A percentile compares a stretch with the other conserved stretches of the same genome.
Conservation (phyloP, 2,329 filamentous ascomycete genomes). For the Septoria linicola region DNA sequence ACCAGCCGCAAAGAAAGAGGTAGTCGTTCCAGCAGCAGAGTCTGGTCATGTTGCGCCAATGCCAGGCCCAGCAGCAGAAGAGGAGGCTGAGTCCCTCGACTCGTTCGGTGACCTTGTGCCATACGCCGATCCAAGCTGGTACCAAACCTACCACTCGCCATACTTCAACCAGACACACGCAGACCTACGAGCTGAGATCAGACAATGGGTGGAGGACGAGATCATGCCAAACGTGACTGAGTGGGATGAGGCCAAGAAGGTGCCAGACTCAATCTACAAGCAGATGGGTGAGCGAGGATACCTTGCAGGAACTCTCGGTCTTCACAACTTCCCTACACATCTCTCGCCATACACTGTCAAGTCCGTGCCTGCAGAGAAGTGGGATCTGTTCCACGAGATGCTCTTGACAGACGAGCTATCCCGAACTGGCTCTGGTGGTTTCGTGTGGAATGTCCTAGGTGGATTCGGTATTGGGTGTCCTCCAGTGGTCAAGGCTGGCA, state of each 20-base stretch:
- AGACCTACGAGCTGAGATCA: conserved; percentile 83
- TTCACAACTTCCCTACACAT: conserved; percentile 70
- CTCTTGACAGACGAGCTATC: conserved; percentile 92
- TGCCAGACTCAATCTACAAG: conserved; percentile 88
- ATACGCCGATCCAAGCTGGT: conserved; percentile 87
- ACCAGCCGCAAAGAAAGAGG: conserved; percentile 47
- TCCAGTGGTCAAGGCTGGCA: conserved; percentile 87
- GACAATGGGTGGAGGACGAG: conserved; percentile 85
- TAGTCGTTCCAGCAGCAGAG: conserved; percentile 59
- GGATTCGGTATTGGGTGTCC: conserved; percentile 96
- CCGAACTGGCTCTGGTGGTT: conserved; percentile 81
- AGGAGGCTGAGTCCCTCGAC: conserved; percentile 71
- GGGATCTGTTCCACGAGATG: conserved; percentile 99
- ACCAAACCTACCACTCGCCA: conserved; percentile 73
- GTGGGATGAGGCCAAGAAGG: conserved; percentile 93
- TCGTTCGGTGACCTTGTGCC: conserved; percentile 83
- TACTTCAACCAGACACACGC: conserved; percentile 96
- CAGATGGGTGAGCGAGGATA: conserved; percentile 92
- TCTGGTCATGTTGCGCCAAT: conserved; percentile 51
- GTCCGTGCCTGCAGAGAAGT: conserved; percentile 80
- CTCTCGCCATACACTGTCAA: conserved; percentile 70
- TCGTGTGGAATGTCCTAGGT: conserved; percentile 95
- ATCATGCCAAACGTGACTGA: conserved; percentile 90
- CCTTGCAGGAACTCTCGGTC: conserved; percentile 84
- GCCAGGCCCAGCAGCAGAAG: conserved; percentile 43